Evolutionary conservation across 768 basidiomycete genomes (phyloP).

Genomic region (Suillus subluteus): DNA sequence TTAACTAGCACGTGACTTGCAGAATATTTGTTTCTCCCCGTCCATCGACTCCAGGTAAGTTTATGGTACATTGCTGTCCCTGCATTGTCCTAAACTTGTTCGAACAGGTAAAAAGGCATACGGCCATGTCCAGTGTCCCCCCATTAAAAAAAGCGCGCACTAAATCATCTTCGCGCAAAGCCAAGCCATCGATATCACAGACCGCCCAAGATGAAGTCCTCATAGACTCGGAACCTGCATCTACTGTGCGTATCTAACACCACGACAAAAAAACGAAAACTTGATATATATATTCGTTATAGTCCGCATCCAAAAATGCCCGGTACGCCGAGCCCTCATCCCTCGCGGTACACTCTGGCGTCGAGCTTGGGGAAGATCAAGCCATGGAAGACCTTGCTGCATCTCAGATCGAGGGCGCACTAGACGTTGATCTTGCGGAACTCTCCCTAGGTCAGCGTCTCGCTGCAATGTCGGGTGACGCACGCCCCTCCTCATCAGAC

Average conservation of each 20-base stretch:
- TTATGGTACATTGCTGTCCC: background rate
- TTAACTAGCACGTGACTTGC: constrained; percentile 13
- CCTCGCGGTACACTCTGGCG: constrained; percentile 68
- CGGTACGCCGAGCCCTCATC: constrained; percentile 70
- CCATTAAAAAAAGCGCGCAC: constrained; percentile 56
- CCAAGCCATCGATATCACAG: constrained; percentile 11
- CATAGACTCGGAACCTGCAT: constrained; percentile 25
- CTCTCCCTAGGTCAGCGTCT: constrained; percentile 90
- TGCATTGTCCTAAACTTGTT: background rate
- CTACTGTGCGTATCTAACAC: constrained; percentile 21
- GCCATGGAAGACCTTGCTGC: constrained; percentile 52
- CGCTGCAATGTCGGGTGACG: constrained; percentile 63
- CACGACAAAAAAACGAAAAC: background rate
- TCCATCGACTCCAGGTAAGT: constrained; percentile 8
- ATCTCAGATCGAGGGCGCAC: constrained; percentile 62
- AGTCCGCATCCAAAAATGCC: constrained; percentile 53
- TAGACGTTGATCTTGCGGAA: constrained; percentile 88
- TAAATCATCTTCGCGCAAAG: constrained; percentile 46
- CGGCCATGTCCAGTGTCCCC: constrained; percentile 44
- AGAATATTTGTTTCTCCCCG: constrained; percentile 17
- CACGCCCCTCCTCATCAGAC: constrained; percentile 41
- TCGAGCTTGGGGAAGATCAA: constrained; percentile 61
- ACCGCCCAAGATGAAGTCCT: constrained; percentile 24
- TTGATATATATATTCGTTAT: constrained; percentile 8
- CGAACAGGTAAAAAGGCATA: background rate